A percentile compares a stretch with the other conserved stretches of the same genome.
Conservation (phyloP, 2,329 filamentous ascomycete species). For the Fusarium pseudograminearum region DNA sequence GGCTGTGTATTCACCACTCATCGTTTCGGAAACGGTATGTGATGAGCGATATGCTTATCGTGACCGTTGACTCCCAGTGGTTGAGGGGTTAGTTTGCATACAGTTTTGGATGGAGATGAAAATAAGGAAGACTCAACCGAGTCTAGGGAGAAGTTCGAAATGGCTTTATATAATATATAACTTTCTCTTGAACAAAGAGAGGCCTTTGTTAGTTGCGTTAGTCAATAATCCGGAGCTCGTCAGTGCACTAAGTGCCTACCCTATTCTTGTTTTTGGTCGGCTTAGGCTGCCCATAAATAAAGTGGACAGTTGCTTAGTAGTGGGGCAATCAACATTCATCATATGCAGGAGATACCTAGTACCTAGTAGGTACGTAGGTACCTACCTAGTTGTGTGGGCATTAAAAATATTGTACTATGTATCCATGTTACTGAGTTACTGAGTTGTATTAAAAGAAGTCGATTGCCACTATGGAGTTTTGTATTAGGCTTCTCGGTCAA, state of each 20-base stretch:
- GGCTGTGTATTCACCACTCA: constrained; percentile 59
- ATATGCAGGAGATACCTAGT: not conserved
- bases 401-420: no score
- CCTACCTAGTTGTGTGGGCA: no score
- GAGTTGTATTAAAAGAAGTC: no score
- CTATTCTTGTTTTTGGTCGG: constrained; percentile 4
- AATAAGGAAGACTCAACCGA: not conserved
- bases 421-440: no score
- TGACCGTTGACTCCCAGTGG: not conserved
- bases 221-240: not conserved
- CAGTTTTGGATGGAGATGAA: not conserved
- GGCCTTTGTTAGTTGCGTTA: not conserved
- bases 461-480: no score
- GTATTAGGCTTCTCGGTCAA: no score
- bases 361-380: no score
- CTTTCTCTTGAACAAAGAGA: not conserved
- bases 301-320: constrained; percentile 7
- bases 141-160: not conserved
- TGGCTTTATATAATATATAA: not conserved
- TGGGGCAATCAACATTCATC: constrained; percentile 25
- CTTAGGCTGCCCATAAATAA: not conserved
- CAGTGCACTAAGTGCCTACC: constrained; percentile 24
- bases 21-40: constrained; percentile 39
- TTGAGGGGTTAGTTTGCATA: not conserved
- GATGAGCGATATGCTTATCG: not conserved